Conservation (phyloP, 371 early-diverging fungal genomes). For the Apophysomyces sp. region DNA sequence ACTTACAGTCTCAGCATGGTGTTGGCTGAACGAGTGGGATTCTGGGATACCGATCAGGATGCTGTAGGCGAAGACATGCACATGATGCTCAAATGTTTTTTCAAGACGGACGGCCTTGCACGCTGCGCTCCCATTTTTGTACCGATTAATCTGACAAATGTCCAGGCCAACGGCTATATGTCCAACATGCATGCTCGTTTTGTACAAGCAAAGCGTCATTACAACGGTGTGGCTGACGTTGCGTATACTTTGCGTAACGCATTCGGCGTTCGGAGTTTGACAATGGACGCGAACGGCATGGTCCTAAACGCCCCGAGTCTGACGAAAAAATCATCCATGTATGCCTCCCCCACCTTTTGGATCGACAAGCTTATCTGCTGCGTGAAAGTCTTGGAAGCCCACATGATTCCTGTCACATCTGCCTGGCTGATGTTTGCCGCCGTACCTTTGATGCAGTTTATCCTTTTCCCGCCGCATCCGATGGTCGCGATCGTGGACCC, state of each 20-base stretch:
- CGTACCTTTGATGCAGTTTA: constrained; percentile 51
- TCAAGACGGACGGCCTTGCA: constrained; percentile 56
- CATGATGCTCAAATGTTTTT: constrained; percentile 74
- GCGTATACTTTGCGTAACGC: constrained; percentile 42
- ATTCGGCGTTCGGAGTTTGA: constrained; percentile 11
- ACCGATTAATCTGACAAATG: constrained; percentile 67
- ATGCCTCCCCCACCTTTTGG: constrained; percentile 32
- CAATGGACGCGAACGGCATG: constrained; percentile 7
- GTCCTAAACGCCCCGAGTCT: constrained; percentile 17
- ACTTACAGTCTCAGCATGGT: constrained; percentile 65
- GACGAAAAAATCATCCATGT: constrained; percentile 36
- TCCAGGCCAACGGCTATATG: constrained; percentile 54
- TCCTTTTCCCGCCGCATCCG: constrained; percentile 43
- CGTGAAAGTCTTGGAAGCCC: constrained; percentile 53
- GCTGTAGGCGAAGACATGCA: constrained; percentile 77
- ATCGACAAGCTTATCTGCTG: constrained; percentile 41
- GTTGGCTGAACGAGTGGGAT: constrained; percentile 59
- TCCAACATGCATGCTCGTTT: constrained; percentile 52
- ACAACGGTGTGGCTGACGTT: constrained; percentile 49
- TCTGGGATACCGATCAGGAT: constrained; percentile 73
- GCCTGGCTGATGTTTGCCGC: constrained; percentile 60
- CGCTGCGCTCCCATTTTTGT: constrained; percentile 62
- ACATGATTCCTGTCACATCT: constrained; percentile 50
- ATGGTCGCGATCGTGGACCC: constrained; percentile 35
- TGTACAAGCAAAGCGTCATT: constrained; percentile 64